Evolutionary conservation across 2,329 filamentous ascomycete genomes (phyloP).

Genomic region (Phaeophleospora eucalypticola): DNA sequence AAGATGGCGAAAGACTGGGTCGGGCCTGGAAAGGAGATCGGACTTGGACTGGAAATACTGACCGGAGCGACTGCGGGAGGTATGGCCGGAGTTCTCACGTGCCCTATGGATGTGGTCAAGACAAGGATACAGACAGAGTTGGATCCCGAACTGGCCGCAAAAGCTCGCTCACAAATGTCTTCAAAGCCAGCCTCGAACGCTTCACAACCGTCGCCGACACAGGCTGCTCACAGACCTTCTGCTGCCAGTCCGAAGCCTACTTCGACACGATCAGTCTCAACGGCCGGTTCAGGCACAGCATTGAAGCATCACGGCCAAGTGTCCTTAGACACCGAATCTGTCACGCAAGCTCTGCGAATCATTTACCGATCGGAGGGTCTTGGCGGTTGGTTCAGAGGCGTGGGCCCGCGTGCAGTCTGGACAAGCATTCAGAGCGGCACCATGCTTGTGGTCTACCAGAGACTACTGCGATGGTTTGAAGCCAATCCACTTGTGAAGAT

Average conservation of each 20-base stretch:
- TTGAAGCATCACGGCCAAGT: slow-evolving; percentile 73
- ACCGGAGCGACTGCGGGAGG: slow-evolving; percentile 89
- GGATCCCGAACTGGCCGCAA: slow-evolving; percentile 46
- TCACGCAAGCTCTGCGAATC: slow-evolving; percentile 74
- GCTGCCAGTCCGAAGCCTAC: slow-evolving; percentile 6
- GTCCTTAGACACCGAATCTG: slow-evolving; percentile 82
- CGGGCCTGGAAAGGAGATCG: slow-evolving; percentile 71
- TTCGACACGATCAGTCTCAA: slow-evolving; percentile 62
- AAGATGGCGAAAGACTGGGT: slow-evolving; percentile 74
- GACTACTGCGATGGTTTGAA: slow-evolving; percentile 73
- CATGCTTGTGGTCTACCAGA: slow-evolving; percentile 95
- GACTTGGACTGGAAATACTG: slow-evolving; percentile 75
- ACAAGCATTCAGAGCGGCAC: slow-evolving; percentile 95
- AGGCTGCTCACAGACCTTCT: slow-evolving; percentile 15
- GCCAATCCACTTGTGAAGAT: slow-evolving; percentile 39
- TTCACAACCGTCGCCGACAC: slow-evolving; percentile 10
- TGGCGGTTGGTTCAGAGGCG: slow-evolving; percentile 87
- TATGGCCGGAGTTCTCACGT: slow-evolving; percentile 89
- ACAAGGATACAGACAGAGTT: slow-evolving; percentile 93
- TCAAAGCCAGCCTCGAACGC: slow-evolving; percentile 3
- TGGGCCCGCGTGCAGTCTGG: slow-evolving; percentile 90
- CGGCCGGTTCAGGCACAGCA: slow-evolving; percentile 81
- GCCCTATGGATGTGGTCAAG: slow-evolving; percentile 95
- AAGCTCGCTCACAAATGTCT: slow-evolving; percentile 15
- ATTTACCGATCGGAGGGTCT: slow-evolving; percentile 90